Evolutionary conservation across 805 yeast genomes (phyloP).

Genomic region (Suhomyces xylopsoci): DNA sequence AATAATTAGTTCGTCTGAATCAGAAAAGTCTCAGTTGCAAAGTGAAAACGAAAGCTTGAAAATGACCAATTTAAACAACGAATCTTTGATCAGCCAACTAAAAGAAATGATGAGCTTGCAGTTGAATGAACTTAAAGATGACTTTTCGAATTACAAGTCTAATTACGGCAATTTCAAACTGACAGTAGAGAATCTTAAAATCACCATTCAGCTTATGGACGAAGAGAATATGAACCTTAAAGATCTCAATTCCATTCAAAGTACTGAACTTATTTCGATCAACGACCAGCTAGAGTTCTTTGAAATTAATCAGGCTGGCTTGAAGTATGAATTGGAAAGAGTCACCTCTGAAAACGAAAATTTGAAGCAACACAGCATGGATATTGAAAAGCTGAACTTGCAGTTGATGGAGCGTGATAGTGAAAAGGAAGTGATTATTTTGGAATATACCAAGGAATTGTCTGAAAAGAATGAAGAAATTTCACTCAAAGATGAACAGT

Average conservation of each 20-base stretch:
- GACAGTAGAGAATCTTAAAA: constrained; percentile 4
- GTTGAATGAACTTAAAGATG: constrained; percentile 10
- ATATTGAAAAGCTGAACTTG: constrained; percentile 1
- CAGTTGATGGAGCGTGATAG: constrained; percentile 5
- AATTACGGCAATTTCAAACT: constrained; percentile 6
- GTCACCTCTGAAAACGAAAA: constrained; percentile 3
- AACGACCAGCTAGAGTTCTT: constrained; percentile 8
- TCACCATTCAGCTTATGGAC: not conserved
- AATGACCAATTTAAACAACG: constrained; percentile 2
- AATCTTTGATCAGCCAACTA: constrained; percentile 1
- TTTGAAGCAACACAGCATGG: constrained; percentile 1
- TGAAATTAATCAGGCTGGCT: constrained; percentile 6
- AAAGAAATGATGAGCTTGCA: constrained; percentile 4
- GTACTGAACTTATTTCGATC: constrained; percentile 5
- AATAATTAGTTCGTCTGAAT: not conserved
- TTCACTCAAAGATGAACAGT: constrained; percentile 1
- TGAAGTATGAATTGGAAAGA: constrained; percentile 6
- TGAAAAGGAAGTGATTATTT: constrained; percentile 9
- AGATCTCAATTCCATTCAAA: constrained; percentile 6
- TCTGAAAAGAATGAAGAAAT: constrained; percentile 4
- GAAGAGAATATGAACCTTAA: constrained; percentile 9
- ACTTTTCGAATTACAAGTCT: constrained; percentile 9
- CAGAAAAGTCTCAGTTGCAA: constrained; percentile 5
- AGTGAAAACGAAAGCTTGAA: not conserved
- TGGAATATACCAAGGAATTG: constrained; percentile 9